Conservation (phyloP, 139 green algal genomes). For the Asterochloris erici region DNA sequence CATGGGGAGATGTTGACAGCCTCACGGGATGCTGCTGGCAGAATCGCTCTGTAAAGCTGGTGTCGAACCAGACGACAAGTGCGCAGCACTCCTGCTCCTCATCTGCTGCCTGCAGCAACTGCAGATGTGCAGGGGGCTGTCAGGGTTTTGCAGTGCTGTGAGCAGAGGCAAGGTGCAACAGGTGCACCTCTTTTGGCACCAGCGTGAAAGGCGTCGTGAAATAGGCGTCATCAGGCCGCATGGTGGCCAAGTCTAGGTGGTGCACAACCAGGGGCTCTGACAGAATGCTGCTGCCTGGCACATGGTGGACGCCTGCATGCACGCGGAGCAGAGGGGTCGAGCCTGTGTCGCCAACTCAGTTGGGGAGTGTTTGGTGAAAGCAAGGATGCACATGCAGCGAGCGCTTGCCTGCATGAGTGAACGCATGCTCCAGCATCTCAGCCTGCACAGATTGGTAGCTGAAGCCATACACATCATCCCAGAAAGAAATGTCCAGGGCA, state of each 20-base stretch:
- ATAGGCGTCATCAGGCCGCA: slow-evolving; percentile 67
- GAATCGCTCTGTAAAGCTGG: slow-evolving; percentile 77
- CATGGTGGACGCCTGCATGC: slow-evolving; percentile 43
- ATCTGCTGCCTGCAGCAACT: not conserved
- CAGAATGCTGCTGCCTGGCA: slow-evolving; percentile 37
- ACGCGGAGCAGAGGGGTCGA: slow-evolving; percentile 39
- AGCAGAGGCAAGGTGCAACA: not conserved
- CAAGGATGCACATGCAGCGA: no score
- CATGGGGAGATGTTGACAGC: slow-evolving; percentile 77
- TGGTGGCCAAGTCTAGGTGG: slow-evolving; percentile 69
- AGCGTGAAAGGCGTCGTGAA: slow-evolving; percentile 82
- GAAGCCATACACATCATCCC: slow-evolving; percentile 92
- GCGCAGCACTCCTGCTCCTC: slow-evolving; percentile 28
- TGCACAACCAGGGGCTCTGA: slow-evolving; percentile 4
- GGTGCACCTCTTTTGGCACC: slow-evolving; percentile 1
- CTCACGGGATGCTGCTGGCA: slow-evolving; percentile 67
- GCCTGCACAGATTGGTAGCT: slow-evolving; percentile 63
- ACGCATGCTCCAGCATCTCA: slow-evolving; percentile 36
- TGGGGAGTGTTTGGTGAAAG: no score
- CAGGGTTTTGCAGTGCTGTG: not conserved
- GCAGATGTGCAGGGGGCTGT: not conserved
- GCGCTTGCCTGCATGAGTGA: slow-evolving; percentile 2
- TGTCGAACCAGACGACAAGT: slow-evolving; percentile 96
- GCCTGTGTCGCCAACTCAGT: not conserved
- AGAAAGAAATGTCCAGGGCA: slow-evolving; percentile 68